Conservation (phyloP, 2,329 filamentous ascomycete species). For the Calonectria hawksworthii region DNA sequence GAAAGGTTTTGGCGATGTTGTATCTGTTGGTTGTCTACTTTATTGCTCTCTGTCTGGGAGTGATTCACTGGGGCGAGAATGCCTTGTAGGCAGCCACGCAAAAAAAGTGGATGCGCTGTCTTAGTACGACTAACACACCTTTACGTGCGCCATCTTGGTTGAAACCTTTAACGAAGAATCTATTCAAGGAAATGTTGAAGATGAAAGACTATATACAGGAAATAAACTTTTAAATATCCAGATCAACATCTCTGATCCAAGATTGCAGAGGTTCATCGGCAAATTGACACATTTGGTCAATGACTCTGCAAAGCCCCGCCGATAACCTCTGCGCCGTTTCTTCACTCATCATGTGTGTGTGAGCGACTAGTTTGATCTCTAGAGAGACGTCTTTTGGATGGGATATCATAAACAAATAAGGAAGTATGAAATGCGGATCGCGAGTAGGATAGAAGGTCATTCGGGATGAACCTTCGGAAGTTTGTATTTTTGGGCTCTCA, state of each 20-base stretch:
- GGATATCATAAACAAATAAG: background rate
- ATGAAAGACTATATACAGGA: background rate
- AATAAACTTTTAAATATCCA: background rate
- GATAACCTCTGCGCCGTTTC: background rate
- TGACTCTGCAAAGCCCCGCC: background rate
- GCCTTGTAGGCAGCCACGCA: background rate
- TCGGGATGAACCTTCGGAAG: background rate
- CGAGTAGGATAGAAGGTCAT: background rate
- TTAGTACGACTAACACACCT: background rate
- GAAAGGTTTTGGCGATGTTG: background rate
- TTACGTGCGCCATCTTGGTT: background rate
- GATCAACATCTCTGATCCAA: background rate
- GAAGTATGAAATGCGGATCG: background rate
- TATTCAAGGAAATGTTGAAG: background rate
- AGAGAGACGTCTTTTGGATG: background rate
- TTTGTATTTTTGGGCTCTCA: conserved; percentile 27
- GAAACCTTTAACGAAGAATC: background rate
- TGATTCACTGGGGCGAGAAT: background rate
- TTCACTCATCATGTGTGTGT: background rate
- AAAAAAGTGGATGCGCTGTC: background rate
- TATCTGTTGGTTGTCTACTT: background rate
- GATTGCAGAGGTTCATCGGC: background rate
- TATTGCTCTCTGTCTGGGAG: background rate
- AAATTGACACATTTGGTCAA: background rate
- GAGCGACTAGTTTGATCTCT: background rate